Conservation (phyloP, 495 filamentous ascomycete genomes). For the Penicillium odoratum region DNA sequence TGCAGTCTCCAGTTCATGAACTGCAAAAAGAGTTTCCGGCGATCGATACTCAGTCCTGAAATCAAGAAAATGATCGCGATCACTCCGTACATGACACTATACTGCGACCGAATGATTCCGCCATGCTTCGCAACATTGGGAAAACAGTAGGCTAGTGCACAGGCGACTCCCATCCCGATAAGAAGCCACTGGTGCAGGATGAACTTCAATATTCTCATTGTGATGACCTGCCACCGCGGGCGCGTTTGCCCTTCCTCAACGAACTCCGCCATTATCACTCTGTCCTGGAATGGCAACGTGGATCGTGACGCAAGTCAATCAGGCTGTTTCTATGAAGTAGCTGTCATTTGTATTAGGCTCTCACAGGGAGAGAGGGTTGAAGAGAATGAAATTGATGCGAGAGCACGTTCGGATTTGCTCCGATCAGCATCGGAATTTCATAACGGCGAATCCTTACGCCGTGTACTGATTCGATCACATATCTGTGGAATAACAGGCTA, state of each 20-base stretch:
- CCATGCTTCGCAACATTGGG: constrained; percentile 54
- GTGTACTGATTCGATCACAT: neutral
- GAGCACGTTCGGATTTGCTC: constrained; percentile 26
- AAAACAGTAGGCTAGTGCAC: constrained; percentile 52
- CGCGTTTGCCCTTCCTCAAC: neutral
- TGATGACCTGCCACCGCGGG: constrained; percentile 11
- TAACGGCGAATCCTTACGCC: constrained; percentile 21
- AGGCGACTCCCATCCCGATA: constrained; percentile 53
- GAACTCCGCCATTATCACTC: constrained; percentile 16
- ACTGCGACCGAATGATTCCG: constrained; percentile 53
- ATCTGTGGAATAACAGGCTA: neutral
- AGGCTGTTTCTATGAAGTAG: neutral
- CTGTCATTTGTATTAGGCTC: neutral
- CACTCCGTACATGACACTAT: constrained; percentile 54
- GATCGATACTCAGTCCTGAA: constrained; percentile 53
- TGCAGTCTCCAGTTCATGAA: constrained; percentile 55
- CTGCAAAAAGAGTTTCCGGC: constrained; percentile 50
- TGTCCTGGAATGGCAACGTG: neutral
- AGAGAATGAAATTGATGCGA: constrained; percentile 6
- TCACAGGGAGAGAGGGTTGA: neutral
- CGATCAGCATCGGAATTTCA: constrained; percentile 18
- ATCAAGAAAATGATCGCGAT: constrained; percentile 56
- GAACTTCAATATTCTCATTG: constrained; percentile 30
- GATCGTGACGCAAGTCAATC: neutral
- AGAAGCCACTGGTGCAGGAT: constrained; percentile 57